Percentiles rank a stretch among this genome's conserved stretches.
Conservation (phyloP, 495 filamentous ascomycete species). For the Aspergillus campestris region DNA sequence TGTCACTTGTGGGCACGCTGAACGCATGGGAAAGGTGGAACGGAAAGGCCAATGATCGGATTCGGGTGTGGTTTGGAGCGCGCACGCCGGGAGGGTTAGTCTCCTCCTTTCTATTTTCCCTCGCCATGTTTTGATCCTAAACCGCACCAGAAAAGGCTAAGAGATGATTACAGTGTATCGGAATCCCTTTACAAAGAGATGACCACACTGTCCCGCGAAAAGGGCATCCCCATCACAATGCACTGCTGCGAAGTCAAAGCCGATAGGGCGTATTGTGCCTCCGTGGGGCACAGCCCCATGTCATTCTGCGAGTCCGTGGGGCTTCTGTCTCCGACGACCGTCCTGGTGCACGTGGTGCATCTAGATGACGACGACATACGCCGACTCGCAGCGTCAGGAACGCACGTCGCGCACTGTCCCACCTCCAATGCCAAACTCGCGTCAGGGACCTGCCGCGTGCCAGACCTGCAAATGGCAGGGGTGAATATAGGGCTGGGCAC, state of each 20-base stretch:
- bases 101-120: neutral
- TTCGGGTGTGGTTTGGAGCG: constrained; percentile 44
- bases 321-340: constrained; percentile 28
- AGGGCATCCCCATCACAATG: constrained; percentile 35
- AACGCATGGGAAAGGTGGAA: constrained; percentile 42
- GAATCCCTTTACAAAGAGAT: constrained; percentile 38
- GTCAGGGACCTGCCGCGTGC: constrained; percentile 40
- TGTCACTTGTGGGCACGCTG: constrained; percentile 33
- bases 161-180: constrained; percentile 25
- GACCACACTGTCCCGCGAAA: constrained; percentile 33
- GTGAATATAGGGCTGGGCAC: constrained; percentile 40
- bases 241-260: constrained; percentile 32
- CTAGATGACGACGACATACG: constrained; percentile 37
- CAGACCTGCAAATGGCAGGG: constrained; percentile 22
- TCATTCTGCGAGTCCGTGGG: constrained; percentile 33
- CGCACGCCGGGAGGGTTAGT: constrained; percentile 39
- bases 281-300: constrained; percentile 35
- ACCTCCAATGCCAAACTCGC: constrained; percentile 45
- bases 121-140: no score
- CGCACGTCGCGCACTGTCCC: constrained; percentile 42
- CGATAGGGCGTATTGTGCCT: constrained; percentile 34
- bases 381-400: constrained; percentile 27
- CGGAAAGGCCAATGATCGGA: constrained; percentile 36
- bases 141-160: no score
- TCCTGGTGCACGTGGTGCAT: constrained; percentile 41